Conservation (phyloP, 2,329 filamentous ascomycete genomes). For the Colletotrichum euphorbiae region DNA sequence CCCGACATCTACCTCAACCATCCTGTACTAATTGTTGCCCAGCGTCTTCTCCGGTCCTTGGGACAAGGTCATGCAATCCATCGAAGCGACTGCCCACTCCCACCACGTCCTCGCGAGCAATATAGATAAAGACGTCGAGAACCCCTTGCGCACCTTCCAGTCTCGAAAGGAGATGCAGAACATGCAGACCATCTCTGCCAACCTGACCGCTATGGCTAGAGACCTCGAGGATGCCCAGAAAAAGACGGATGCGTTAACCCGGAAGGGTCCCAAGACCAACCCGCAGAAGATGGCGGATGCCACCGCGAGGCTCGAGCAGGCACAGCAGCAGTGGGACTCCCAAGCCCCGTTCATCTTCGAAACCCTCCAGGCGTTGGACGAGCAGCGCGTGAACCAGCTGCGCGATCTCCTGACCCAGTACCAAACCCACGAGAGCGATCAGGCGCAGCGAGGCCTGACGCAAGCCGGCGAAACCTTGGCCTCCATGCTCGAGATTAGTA, state of each 20-base stretch:
- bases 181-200: conserved; percentile 84
- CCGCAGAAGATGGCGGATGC: conserved; percentile 83
- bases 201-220: conserved; percentile 82
- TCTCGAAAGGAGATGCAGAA: conserved; percentile 81
- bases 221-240: conserved; percentile 88
- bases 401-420: conserved; percentile 92
- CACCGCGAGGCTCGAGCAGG: conserved; percentile 77
- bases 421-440: conserved; percentile 91
- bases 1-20: too few relatives aligned
- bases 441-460: conserved; percentile 79
- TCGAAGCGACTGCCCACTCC: conserved; percentile 83
- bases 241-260: conserved; percentile 84
- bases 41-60: conserved; percentile 93
- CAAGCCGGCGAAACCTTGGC: conserved; percentile 85
- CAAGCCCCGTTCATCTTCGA: conserved; percentile 97
- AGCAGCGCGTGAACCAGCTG: conserved; percentile 88
- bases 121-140: conserved; percentile 90
- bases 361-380: conserved; percentile 89
- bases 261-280: conserved; percentile 81
- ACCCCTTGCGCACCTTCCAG: conserved; percentile 81
- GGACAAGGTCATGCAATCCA: conserved; percentile 85
- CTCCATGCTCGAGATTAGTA: conserved; percentile 86
- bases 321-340: conserved; percentile 89
- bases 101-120: conserved; percentile 84
- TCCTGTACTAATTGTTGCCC: conserved; percentile 36